A percentile compares a stretch with the other conserved stretches of the same genome.
phyloP scores from a whole-genome alignment of 176 grass and related monocot species.

The Lolium multiflorum region DNA sequence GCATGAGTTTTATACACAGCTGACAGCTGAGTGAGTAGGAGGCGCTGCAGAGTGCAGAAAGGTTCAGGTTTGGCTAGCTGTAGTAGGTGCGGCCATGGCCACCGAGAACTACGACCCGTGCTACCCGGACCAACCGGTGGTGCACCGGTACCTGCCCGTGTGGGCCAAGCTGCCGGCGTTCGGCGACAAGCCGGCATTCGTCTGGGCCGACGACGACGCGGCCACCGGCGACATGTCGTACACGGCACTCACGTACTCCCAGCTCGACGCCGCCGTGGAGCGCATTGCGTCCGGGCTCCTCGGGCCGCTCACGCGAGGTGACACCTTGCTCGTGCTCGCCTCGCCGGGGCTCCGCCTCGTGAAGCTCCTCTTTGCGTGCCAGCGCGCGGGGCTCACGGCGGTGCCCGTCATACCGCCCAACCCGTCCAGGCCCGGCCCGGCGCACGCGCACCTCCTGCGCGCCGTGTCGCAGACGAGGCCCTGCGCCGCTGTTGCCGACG shows the following conservation, averaged over 20 bases:
- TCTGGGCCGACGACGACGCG: slow-evolving; percentile 45
- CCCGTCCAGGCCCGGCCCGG: neutral
- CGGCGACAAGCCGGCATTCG: slow-evolving; percentile 49
- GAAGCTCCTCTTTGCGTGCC: slow-evolving; percentile 66
- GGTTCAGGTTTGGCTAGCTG: too few relatives aligned
- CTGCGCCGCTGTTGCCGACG: slow-evolving; percentile 45
- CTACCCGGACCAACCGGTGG: slow-evolving; percentile 72
- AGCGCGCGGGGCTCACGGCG: slow-evolving; percentile 60
- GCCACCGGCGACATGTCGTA: neutral
- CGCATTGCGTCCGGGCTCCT: slow-evolving; percentile 60
- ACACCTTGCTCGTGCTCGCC: slow-evolving; percentile 55
- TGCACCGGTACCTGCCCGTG: slow-evolving; percentile 58
- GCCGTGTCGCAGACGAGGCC: slow-evolving; percentile 56
- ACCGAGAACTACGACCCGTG: slow-evolving; percentile 70
- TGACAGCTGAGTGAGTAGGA: neutral
- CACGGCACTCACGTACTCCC: slow-evolving; percentile 47
- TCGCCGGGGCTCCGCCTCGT: slow-evolving; percentile 57
- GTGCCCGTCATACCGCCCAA: slow-evolving; percentile 60
- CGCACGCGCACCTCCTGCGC: slow-evolving; percentile 54
- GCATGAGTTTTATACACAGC: neutral
- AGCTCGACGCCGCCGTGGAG: slow-evolving; percentile 44
- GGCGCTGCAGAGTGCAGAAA: too few relatives aligned
- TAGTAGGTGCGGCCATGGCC: slow-evolving; percentile 28
- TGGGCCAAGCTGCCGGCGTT: slow-evolving; percentile 59
- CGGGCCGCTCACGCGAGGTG: slow-evolving; percentile 27